phyloP scores from a whole-genome alignment of 768 basidiomycete genomes.

The Leccinum imitatum region DNA sequence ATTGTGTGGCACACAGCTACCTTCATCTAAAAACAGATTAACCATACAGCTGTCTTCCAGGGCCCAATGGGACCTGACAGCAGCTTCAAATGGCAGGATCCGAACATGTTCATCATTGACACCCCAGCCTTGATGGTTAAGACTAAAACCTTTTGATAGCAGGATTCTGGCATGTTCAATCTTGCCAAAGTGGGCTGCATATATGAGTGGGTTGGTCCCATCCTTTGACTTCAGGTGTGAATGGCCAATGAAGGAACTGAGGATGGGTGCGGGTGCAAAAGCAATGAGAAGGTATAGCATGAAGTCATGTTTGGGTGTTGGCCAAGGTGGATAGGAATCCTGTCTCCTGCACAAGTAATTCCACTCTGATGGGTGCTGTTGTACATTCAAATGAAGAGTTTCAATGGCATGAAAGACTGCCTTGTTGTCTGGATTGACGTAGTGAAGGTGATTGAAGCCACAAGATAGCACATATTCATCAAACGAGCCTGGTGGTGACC shows the following conservation, averaged over 20 bases:
- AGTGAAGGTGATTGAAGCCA: too few relatives aligned
- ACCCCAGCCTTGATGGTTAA: not conserved
- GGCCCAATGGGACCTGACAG: too few relatives aligned
- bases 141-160: not conserved
- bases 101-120: not conserved
- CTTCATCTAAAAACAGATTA: not conserved
- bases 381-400: too few relatives aligned
- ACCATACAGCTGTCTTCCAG: too few relatives aligned
- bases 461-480: too few relatives aligned
- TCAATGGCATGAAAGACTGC: too few relatives aligned
- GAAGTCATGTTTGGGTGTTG: too few relatives aligned
- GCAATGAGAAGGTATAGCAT: not conserved
- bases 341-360: too few relatives aligned
- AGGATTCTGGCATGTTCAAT: not conserved
- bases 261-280: not conserved
- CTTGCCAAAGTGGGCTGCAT: not conserved
- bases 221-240: not conserved
- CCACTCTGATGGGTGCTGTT: too few relatives aligned
- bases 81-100: not conserved
- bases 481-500: too few relatives aligned
- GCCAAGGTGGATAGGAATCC: too few relatives aligned
- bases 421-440: too few relatives aligned
- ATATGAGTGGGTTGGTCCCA: not conserved
- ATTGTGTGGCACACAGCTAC: not conserved
- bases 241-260: not conserved